Percentiles rank a stretch among this genome's conserved stretches.
Evolutionary conservation across 2,329 filamentous ascomycete genomes (phyloP).

Genomic region (Colletotrichum sojae): DNA sequence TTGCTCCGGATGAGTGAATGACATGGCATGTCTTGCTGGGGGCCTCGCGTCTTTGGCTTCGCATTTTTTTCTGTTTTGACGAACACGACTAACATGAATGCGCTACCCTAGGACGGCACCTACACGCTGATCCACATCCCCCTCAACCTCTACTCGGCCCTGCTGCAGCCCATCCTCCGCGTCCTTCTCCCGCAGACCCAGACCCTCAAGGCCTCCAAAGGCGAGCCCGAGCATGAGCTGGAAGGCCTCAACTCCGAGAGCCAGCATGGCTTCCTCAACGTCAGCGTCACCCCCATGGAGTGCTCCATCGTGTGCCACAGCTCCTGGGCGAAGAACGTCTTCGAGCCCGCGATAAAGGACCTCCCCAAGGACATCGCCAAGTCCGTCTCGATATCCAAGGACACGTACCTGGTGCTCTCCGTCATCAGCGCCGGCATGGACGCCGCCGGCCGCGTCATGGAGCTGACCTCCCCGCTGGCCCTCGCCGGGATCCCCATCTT

Average conservation of each 20-base stretch:
- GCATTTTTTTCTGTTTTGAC: constrained; percentile 1
- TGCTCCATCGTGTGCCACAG: constrained; percentile 92
- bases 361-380: constrained; percentile 69
- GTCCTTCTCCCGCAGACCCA: constrained; percentile 80
- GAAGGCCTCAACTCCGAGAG: constrained; percentile 65
- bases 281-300: constrained; percentile 92
- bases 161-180: constrained; percentile 89
- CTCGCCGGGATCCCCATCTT: constrained; percentile 96
- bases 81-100: constrained; percentile 27
- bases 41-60: not conserved
- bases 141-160: constrained; percentile 80
- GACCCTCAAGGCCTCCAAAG: constrained; percentile 52
- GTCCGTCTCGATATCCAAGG: constrained; percentile 80
- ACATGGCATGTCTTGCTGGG: constrained; percentile 18
- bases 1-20: constrained; percentile 22
- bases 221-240: constrained; percentile 54
- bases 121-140: constrained; percentile 94
- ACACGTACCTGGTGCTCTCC: constrained; percentile 90
- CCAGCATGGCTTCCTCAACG: constrained; percentile 88
- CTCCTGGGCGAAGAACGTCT: constrained; percentile 80
- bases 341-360: constrained; percentile 75
- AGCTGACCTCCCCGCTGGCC: constrained; percentile 90
- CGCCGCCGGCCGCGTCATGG: constrained; percentile 90
- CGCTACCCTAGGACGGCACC: constrained; percentile 78
- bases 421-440: constrained; percentile 93